Evolutionary conservation across 805 yeast species (phyloP), one percentile per base, ranked within the genome.

Genomic region (Pichia manshurica): DNA sequence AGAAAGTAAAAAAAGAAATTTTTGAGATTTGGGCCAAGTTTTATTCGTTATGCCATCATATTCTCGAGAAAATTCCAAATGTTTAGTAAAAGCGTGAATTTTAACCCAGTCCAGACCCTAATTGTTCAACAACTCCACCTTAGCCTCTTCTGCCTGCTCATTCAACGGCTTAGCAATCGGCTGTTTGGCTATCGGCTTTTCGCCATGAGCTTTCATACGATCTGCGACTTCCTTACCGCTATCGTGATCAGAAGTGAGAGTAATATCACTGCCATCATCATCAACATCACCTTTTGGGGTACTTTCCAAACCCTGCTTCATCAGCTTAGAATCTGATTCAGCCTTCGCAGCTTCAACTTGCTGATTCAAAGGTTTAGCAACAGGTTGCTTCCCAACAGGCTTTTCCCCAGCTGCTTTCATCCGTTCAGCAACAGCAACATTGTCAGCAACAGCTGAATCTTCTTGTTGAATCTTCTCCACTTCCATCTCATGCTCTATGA

Each of bases 341-440:
- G 42, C 49, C 7, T 51, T 52, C 21, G 52, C 57, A 22, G 45
- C 53, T 28, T 50, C 55, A 5, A 49, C 56, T 45, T 61, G 65
- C n/a, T 60, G 58, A 44, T 57, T 52, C 31, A 61, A 46, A 4
- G 65, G 58, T 37, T 63, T 58, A 10, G 63, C 58, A 31, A 57
- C 54, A 8, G 60, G 60, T 33, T 54, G 55, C 28, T 59, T 59
- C 7, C 64, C 54, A 3, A 41, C 44, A 8, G 63, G 64, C 6
- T 58, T 44, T 46, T 54, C 53, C 20, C 60, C 60, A 10, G 53
- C 46, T 21, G 50, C 52, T 21, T 56, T 60, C 42, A 56, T 36
- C 5, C 50, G 54, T 3, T 57, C 60, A 7, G 64, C 65, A 44
- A 60, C 57, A 5, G 20, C 23, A 36, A 36, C 21, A 17, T 36